Evolutionary conservation across 495 filamentous ascomycete genomes (phyloP), one percentile per base, ranked within the genome.

Genomic region (Penicillium samsonianum): DNA sequence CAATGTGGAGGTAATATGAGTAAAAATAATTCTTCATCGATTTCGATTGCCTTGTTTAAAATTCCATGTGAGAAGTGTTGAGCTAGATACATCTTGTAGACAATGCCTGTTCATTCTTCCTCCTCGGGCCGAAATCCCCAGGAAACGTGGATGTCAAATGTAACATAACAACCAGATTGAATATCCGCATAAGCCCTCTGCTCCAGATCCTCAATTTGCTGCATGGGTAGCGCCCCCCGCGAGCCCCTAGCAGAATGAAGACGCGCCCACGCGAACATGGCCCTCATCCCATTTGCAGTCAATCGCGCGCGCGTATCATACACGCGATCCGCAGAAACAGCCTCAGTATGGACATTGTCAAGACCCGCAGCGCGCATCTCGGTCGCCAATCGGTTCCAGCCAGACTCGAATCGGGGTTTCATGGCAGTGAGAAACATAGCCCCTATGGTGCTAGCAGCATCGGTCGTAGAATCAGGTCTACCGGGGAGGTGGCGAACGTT

Each of bases 141-240:
- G 35, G 25, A 40, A 44, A 54, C 26, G 16, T 54, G 51, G 12
- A 54, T 35, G 14, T 54, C 51, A 45, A 45, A 54, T 7, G 55
- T 54, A 22, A 58, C 55, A n/a, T 46, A 59, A 19, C 58, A 62
- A 42, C 64, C 64, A 5, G 28, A 30, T 35, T 38, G 31, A 41
- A 59, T 55, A 42, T 67, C 64, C 25, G 19, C 37, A 46, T 57
- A 54, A 5, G 56, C 64, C 42, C 55, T 53, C 8, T 58, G 52
- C n/a, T 64, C 28, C 38, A 67, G 23, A 8, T 50, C 42, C 12
- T 57, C 47, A 9, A 64, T 23, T 17, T 59, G 47, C 8, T 28
- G 22, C 37, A 52, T 52, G 11, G 14, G 4, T 1, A 52, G 23
- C 11, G 55, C 58, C 17, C 48, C 61, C 4, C 50, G 38, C 26